Conservation (phyloP, 352 stramenopile species). For the Pythium sukuiense region DNA sequence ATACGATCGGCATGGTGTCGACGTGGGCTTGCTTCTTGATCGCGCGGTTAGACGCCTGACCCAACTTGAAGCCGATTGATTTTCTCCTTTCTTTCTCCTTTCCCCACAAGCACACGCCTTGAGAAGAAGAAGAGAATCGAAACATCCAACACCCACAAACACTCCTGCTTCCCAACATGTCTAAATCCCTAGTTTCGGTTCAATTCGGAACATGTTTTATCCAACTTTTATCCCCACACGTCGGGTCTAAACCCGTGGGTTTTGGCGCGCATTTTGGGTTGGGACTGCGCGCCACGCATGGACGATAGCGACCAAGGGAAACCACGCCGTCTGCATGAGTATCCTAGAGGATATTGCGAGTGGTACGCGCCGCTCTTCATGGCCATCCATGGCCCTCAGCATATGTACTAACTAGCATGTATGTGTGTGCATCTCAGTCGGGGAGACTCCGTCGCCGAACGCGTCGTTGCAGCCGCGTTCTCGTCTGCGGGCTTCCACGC, state of each 20-base stretch:
- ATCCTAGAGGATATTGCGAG: constrained; percentile 25
- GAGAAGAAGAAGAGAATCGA: constrained; percentile 3
- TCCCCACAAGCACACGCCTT: background rate
- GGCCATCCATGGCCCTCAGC: background rate
- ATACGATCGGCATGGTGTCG: constrained; percentile 46
- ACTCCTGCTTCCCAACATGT: background rate
- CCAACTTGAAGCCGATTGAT: constrained; percentile 19
- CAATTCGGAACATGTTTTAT: background rate
- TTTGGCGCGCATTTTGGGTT: constrained; percentile 11
- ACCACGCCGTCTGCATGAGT: constrained; percentile 17
- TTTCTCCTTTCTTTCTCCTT: background rate
- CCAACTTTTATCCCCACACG: background rate
- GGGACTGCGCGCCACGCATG: constrained; percentile 2
- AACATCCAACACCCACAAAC: constrained; percentile 1
- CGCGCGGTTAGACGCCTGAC: background rate
- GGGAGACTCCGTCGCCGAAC: constrained; percentile 27
- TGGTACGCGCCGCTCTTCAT: constrained; percentile 7
- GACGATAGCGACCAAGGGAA: constrained; percentile 7
- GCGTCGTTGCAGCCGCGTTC: constrained; percentile 20
- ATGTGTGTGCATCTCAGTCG: constrained; percentile 6
- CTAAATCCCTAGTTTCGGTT: background rate
- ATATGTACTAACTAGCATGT: background rate
- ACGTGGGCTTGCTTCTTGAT: background rate
- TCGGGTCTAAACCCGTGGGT: constrained; percentile 5
- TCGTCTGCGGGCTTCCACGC: constrained; percentile 17